Evolutionary conservation across 2,329 filamentous ascomycete species (phyloP), one percentile per base, ranked within the genome.

Genomic region (Cladosporium sp.): DNA sequence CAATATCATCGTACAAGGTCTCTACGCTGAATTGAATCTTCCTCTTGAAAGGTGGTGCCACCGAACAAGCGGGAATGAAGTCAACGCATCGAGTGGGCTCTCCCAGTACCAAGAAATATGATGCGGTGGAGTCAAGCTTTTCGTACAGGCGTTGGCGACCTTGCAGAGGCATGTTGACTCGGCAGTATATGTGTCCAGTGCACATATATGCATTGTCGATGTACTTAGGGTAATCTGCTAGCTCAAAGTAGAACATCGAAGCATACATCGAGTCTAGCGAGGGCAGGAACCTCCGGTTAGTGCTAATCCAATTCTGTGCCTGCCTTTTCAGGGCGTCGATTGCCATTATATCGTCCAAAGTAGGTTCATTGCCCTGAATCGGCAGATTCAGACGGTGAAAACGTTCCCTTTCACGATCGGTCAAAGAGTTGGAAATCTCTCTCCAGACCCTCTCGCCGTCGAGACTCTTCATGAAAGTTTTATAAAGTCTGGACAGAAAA

Each of bases 321-420:
- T 54, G 48, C 12, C 18, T 12, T 20, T 57, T 56, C 13, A 58
- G 36, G 8, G 32, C 13, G 4, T 55, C 15, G 33, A 61, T 59
- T 4, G 52, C 41, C 7, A 35, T 38, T 4, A 57, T 46, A 30
- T 62, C 55, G 47, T 62, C 55, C 7, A 62, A 43, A 3, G 46
- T 50, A 15, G 60, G 55, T 47, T 62, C 51, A 3, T 46, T 22
- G 4, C 49, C 52, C 16, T 49, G 27, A 3, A 61, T 43, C 19
- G 30, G 50, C 4, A 63, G 15, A 40, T 64, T 64, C 3, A 63
- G 29, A 7, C 60, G 56, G 43, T 60, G 51, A 43, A 55, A 62
- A 7, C 60, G 49, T n/a, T 36, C 6, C 18, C 51, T 51, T 3
- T 53, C 42, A 7, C 49, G 30, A 20, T 49, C 30, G 4, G 55